Base-by-base conservation (phyloP, 2,329 filamentous ascomycete genomes). In the Dothidotthia symphoricarpi region DNA sequence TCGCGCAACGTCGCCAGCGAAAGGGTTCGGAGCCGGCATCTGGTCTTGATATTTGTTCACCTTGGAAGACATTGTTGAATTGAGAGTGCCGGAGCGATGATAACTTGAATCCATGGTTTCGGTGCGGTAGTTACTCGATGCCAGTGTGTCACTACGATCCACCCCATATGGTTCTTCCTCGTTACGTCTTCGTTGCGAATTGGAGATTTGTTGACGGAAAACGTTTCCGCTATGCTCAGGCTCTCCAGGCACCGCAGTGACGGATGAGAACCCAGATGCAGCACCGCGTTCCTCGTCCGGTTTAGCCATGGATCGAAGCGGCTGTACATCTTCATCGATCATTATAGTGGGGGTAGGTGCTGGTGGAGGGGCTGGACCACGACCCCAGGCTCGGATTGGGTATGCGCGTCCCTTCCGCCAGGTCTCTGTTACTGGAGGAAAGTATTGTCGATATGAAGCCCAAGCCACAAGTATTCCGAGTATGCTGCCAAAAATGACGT, bases 331-430 rank as follows among this genome's bases (percentile, higher is more conserved):
- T 17, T 67, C 63, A 1, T 61, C 59, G 7, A 57, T 34, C 31
- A 49, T 49, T 4, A 58, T 45, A 9, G 50, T 46, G 4, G 53
- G 51, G 3, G 49, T 44, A 3, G 63, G 56, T 11, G 49, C 35
- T 3, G 50, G 46, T 6, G 63, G 64, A 3, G 57, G 53, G 4
- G 57, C 53, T 3, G 73, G 71, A 26, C 70, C 69, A 10, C 63
- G 69, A n/a, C 75, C 77, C 77, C 77, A 81, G 16, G 69, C 70
- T 15, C 77, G 71, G 48, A 80, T 80, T 1, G 77, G 75, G 51
- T 79, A 76, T 16, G 78, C 78, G 8, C 77, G 73, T 8, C 78
- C 78, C 54, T 81, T 81, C 44, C 70, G 71, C 74, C 74, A 77
- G 4, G 75, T 66, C 51, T 81, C 74, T 26, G 64, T 68, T 8